phyloP scores from a whole-genome alignment of 148 eudicot species.

The Rhododendron kiyosumense region DNA sequence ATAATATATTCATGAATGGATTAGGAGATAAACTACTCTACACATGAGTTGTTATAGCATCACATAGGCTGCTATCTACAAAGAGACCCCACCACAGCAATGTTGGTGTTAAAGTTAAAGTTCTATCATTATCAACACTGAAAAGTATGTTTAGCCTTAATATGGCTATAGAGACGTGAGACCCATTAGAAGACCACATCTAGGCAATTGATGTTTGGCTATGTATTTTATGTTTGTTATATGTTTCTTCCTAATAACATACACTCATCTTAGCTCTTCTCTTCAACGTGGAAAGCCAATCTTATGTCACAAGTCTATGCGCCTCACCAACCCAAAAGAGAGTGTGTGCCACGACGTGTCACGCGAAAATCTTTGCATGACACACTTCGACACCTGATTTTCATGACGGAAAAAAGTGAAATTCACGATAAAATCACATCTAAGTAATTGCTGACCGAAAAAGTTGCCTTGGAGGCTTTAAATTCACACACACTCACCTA shows the following conservation, averaged over 20 bases:
- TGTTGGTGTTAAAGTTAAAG: no score
- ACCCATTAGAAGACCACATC: background rate
- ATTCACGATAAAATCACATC: background rate
- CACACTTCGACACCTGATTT: background rate
- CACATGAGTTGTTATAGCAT: no score
- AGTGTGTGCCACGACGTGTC: background rate
- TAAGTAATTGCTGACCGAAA: background rate
- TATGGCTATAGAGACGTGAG: background rate
- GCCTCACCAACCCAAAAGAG: background rate
- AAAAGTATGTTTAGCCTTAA: background rate
- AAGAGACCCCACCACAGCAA: no score
- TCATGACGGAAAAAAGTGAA: background rate
- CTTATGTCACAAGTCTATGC: background rate
- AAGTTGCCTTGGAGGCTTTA: background rate
- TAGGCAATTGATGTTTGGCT: background rate
- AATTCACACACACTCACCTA: background rate
- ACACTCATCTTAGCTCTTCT: background rate
- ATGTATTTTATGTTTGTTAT: background rate
- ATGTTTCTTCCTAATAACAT: no score
- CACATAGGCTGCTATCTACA: no score
- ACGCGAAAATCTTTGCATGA: background rate
- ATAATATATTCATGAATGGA: no score
- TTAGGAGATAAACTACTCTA: no score
- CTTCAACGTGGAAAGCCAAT: background rate
- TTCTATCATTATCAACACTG: no score